Evolutionary conservation across 805 yeast species (phyloP), one percentile per base, ranked within the genome.

Genomic region (Cyberlindnera subsufficiens): DNA sequence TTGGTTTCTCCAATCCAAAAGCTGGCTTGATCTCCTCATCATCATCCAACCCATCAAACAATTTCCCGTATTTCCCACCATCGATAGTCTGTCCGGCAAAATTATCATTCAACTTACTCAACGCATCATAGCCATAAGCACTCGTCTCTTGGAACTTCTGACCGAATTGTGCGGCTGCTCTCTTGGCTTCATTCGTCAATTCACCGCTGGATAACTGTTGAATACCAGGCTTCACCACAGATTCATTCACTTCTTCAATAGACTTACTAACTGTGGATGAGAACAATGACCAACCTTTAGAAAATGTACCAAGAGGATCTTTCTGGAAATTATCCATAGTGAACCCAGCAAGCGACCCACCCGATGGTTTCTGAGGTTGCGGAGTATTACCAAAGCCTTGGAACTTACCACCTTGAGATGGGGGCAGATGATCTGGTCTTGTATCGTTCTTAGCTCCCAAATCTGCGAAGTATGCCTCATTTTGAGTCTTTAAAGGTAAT

Each of bases 131-230:
- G 22, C 95, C 86, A 51, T 78, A 79, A 46, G 71, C 75, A 30
- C 95, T 85, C 1, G 96, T 87, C 50, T 89, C 95, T 61, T 86
- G 95, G 68, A 91, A 85, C 58, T 81, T 88, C 60, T 86, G 95
- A 38, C 97, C 96, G 67, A 91, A 93, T 69, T 93, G 97, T 45
- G 87, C 82, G 76, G 95, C 86, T n/a, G 98, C 98, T 53, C 88
- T 78, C 49, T 76, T 80, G 5, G 98, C 93, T 58, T 88, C 95
- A 42, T 66, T 69, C 19, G 95, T 79, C 35, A 86, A 63, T 45
- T 93, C 98, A 48, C 86, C 78, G 47, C 81, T 88, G 32, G 82
- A 77, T 53, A 93, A 72, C 57, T 85, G 89, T 58, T 80, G 80
- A 60, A 88, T 74, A 37, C 93, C 80, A n/a, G 99, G 99, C 60